A percentile compares a stretch with the other conserved stretches of the same genome.
These are phyloP conservation scores for Batkoa obscura DNA, from an alignment of 371 early-diverging fungal genomes.

Conservation along the genomic window DNA sequence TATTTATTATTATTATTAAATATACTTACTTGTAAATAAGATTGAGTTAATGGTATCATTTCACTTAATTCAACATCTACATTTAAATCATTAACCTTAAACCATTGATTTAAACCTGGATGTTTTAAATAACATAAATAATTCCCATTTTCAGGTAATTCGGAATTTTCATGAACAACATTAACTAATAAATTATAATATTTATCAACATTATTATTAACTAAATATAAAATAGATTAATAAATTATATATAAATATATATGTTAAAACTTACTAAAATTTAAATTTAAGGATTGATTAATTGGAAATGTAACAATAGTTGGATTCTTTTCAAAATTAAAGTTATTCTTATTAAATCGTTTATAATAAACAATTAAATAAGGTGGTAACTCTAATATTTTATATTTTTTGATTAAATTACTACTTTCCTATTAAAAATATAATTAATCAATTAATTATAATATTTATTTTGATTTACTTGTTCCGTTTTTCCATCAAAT, in stretches of 20 bases:
- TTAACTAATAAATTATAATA: conserved; percentile 78
- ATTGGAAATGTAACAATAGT: conserved; percentile 96
- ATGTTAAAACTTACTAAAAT: neutral
- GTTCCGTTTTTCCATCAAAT: conserved; percentile 59
- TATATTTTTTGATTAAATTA: conserved; percentile 42
- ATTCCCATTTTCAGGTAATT: conserved; percentile 38
- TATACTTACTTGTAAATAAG: conserved; percentile 65
- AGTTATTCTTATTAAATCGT: conserved; percentile 79
- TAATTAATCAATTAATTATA: neutral
- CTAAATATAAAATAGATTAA: conserved; percentile 18
- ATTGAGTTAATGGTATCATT: conserved; percentile 83
- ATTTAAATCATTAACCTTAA: conserved; percentile 78
- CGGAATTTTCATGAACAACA: conserved; percentile 75
- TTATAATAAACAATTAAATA: conserved; percentile 84
- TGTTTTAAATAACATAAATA: conserved; percentile 71
- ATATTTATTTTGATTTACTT: conserved; percentile 16
- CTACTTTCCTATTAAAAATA: conserved; percentile 29
- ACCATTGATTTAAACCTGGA: conserved; percentile 78
- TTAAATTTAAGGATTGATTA: conserved; percentile 38
- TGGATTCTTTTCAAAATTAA: conserved; percentile 78
- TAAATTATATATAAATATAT: neutral
- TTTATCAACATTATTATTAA: conserved; percentile 17
- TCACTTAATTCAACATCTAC: conserved; percentile 88
- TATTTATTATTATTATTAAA: no score
- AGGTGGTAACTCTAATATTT: conserved; percentile 52